Evolutionary conservation across 2,329 filamentous ascomycete genomes (phyloP), one percentile per base, ranked within the genome.

Genomic region (Ophiosphaerella narmari): DNA sequence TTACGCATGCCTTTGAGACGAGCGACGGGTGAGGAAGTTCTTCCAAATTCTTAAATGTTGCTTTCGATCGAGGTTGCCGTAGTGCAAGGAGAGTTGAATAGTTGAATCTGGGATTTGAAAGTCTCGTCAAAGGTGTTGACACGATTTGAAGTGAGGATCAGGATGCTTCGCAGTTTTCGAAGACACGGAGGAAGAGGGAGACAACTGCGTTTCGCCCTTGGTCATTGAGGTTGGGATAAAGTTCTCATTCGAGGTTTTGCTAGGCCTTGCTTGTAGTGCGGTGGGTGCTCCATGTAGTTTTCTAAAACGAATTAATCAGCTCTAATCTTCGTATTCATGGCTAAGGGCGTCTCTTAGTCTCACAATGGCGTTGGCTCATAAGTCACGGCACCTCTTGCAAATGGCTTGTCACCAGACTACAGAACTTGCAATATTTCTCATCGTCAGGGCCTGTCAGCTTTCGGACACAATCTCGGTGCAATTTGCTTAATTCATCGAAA

Each of bases 241-340:
- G n/a, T n/a, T n/a, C n/a, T n/a, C n/a, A n/a, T n/a, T n/a, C n/a
- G n/a, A n/a, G n/a, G n/a, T n/a, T n/a, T n/a, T n/a, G n/a, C n/a
- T n/a, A n/a, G n/a, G n/a, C 63, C 50, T 44, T 64, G 57, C n/a
- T 59, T 50, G 26, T 48, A 46, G 16, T 57, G 41, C 11, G 43
- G 40, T 7, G 63, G 57, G 48, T 77, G 68, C 48, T 77, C 71
- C 58, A 77, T 74, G 52, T 77, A 76, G 58, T 78, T 77, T 53
- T 78, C 73, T 76, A 37, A 6, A 8, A 29, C 2, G 16, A n/a
- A 9, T n/a, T 34, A 29, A 29, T 60, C 32, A 60, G 51, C 18
- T 7, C 9, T 29, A 5, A 7, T 11, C 26, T 29, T 29, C 9
- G 7, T 11, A 7, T 29, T 29, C 26, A 29, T 29, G n/a, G n/a